Conservation (phyloP, 192 early-diverging fungal species). For the Mortierella alpina region DNA sequence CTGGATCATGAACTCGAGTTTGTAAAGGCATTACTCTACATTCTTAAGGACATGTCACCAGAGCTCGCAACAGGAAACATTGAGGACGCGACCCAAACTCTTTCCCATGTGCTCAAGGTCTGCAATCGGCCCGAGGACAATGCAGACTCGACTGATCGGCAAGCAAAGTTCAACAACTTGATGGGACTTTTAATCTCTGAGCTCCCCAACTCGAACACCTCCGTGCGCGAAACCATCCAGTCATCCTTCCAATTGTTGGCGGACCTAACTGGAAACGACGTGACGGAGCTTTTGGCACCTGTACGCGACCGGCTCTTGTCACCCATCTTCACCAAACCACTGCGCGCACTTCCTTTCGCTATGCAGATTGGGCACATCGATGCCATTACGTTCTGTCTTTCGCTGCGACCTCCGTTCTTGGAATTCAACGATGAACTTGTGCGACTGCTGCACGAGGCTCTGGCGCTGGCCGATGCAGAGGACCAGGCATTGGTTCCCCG, state of each 20-base stretch:
- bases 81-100: slow-evolving; percentile 76
- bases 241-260: slow-evolving; percentile 83
- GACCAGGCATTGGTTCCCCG: slow-evolving; percentile 94
- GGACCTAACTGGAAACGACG: slow-evolving; percentile 77
- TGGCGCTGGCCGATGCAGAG: slow-evolving; percentile 95
- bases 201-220: slow-evolving; percentile 88
- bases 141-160: slow-evolving; percentile 58
- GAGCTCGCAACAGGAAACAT: slow-evolving; percentile 82
- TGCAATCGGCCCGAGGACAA: slow-evolving; percentile 69
- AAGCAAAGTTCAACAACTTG: slow-evolving; percentile 80
- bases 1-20: slow-evolving; percentile 95
- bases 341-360: slow-evolving; percentile 92
- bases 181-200: slow-evolving; percentile 88
- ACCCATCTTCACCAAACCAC: slow-evolving; percentile 96
- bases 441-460: slow-evolving; percentile 88
- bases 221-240: slow-evolving; percentile 92
- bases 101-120: slow-evolving; percentile 79
- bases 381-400: slow-evolving; percentile 96
- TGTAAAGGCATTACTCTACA: slow-evolving; percentile 90
- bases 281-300: slow-evolving; percentile 87
- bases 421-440: slow-evolving; percentile 93
- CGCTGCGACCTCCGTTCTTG: slow-evolving; percentile 86
- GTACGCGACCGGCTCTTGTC: slow-evolving; percentile 85
- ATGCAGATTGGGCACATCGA: slow-evolving; percentile 99
- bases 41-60: slow-evolving; percentile 90